Percentiles rank a stretch among this genome's conserved stretches.
Evolutionary conservation across 176 grass and related monocot genomes (phyloP).

Genomic region (Pharus latifolius): DNA sequence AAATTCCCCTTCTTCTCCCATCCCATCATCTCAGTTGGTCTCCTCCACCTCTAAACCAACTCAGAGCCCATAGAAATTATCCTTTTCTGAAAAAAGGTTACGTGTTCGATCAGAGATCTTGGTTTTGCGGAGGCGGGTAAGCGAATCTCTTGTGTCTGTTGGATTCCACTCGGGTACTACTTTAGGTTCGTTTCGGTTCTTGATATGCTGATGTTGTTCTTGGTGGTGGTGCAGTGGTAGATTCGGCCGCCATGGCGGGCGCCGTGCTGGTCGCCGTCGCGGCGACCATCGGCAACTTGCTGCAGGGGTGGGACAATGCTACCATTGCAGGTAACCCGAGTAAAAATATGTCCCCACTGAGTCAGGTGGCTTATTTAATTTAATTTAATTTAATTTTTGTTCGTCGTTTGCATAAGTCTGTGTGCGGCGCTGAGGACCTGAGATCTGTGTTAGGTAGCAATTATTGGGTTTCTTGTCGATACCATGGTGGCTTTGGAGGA

Average conservation of each 20-base stretch:
- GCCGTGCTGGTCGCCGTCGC: constrained; percentile 75
- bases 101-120: constrained; percentile 18
- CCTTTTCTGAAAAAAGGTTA: neutral
- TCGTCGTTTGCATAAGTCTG: neutral
- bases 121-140: neutral
- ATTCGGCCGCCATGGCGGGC: constrained; percentile 54
- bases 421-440: constrained; percentile 1
- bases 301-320: constrained; percentile 90
- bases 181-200: neutral
- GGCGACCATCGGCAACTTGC: constrained; percentile 72
- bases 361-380: too few species aligned
- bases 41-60: too few species aligned
- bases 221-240: constrained; percentile 18
- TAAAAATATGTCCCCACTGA: too few species aligned
- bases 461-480: constrained; percentile 43
- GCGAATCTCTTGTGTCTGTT: neutral
- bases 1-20: neutral
- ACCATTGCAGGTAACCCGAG: constrained; percentile 66
- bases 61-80: too few species aligned
- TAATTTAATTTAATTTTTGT: neutral
- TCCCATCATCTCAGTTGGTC: neutral
- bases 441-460: constrained; percentile 25
- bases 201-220: neutral
- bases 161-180: too few species aligned
- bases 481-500: constrained; percentile 25